Evolutionary conservation across 2,329 filamentous ascomycete species (phyloP).

Genomic region (Aspergillus tubingensis): DNA sequence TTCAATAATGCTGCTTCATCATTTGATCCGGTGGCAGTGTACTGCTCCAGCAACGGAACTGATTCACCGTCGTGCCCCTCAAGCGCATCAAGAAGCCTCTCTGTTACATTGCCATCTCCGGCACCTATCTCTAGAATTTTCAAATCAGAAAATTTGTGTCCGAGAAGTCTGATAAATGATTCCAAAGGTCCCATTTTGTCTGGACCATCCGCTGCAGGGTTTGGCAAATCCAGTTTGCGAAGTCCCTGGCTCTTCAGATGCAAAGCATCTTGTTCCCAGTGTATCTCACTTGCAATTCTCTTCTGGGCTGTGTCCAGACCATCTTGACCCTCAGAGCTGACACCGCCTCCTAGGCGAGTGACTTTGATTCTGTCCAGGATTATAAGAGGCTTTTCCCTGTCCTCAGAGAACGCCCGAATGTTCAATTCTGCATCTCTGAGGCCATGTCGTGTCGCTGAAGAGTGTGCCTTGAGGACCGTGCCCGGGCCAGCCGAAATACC

Average conservation of each 20-base stretch:
- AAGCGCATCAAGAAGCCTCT: neutral
- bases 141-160: neutral
- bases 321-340: no score
- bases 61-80: neutral
- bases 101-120: neutral
- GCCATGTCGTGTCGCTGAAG: neutral
- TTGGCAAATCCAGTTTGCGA: no score
- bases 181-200: no score
- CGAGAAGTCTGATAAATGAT: neutral
- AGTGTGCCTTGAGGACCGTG: neutral
- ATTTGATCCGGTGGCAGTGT: neutral
- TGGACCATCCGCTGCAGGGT: no score
- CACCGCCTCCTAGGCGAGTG: neutral
- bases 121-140: neutral
- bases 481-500: neutral
- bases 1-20: no score
- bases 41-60: neutral
- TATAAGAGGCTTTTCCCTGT: neutral
- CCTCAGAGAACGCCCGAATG: neutral
- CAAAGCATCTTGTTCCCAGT: neutral
- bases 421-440: neutral
- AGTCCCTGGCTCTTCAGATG: neutral
- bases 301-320: neutral
- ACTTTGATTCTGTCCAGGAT: neutral
- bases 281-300: neutral